Evolutionary conservation across 2,329 filamentous ascomycete genomes (phyloP).

Genomic region (Pseudogymnoascus sp.): DNA sequence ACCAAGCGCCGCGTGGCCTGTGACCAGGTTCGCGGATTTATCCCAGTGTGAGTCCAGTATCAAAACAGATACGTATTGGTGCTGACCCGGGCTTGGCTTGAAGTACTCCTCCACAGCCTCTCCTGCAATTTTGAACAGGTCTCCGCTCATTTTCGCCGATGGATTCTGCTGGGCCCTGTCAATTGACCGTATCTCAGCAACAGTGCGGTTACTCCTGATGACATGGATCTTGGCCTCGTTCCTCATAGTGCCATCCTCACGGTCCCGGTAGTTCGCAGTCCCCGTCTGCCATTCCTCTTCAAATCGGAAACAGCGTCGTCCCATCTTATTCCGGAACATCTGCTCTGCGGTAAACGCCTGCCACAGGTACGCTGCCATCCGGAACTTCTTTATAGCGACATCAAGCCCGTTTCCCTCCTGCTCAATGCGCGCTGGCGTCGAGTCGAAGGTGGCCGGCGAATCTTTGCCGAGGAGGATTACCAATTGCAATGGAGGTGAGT

Average conservation of each 20-base stretch:
- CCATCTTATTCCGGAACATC: slow-evolving; percentile 84
- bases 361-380: slow-evolving; percentile 94
- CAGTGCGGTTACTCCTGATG: slow-evolving; percentile 72
- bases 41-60: slow-evolving; percentile 90
- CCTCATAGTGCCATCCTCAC: slow-evolving; percentile 62
- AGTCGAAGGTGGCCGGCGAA: slow-evolving; percentile 77
- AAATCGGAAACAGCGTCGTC: slow-evolving; percentile 76
- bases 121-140: slow-evolving; percentile 67
- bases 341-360: slow-evolving; percentile 95
- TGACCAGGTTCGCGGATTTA: slow-evolving; percentile 56
- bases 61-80: slow-evolving; percentile 79
- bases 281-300: slow-evolving; percentile 93
- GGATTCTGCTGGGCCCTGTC: slow-evolving; percentile 70
- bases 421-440: slow-evolving; percentile 63
- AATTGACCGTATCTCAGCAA: slow-evolving; percentile 72
- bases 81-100: slow-evolving; percentile 64
- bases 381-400: slow-evolving; percentile 77
- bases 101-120: slow-evolving; percentile 75
- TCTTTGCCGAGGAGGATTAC: slow-evolving; percentile 84
- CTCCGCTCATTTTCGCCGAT: slow-evolving; percentile 59
- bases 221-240: slow-evolving; percentile 88
- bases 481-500: slow-evolving; percentile 76
- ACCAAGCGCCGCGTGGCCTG: slow-evolving; percentile 77
- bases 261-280: slow-evolving; percentile 68
- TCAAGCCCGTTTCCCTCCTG: slow-evolving; percentile 77